Evolutionary conservation across 140 eudicot species (phyloP), one percentile per base, ranked within the genome.

Genomic region (Oenanthe javanica): DNA sequence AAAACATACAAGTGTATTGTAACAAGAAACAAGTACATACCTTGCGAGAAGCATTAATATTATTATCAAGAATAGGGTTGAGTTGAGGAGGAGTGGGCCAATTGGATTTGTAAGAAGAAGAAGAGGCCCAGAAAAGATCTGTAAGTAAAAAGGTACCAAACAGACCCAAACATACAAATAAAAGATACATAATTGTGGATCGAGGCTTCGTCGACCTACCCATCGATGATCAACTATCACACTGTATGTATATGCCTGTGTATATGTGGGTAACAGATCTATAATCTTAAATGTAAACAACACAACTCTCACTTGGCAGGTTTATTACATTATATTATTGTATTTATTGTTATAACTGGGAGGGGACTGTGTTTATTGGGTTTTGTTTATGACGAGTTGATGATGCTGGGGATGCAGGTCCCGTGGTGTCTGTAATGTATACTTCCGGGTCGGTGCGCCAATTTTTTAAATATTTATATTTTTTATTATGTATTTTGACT

Each of bases 111-210:
- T 25, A 79, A 25, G 84, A 23, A 25, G 84, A 23, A 31, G 88
- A 75, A 19, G 86, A 85, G 49, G 89, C 87, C 89, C 93, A 83
- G 38, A 86, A 38, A 51, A 87, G 82, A 82, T 89, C 82, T 47
- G 84, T 81, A 55, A 87, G 40, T 7, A 89, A 47, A 19, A 85
- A 88, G 43, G 81, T 84, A 46, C 80, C 92, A 79, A 91, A 50
- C 31, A 87, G 78, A 45, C 71, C 69, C 38, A 74, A 9, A 77
- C 91, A 84, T 47, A 86, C 25, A 12, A 91, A 82, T 16, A 85
- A 84, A 3, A 88, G 78, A 42, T 31, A 71, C 51, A 71, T 6
- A 75, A 80, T 86, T 38, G 82, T 66, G 40, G 88, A 78, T 82
- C 71, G 81, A 47, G 84, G 87, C 83, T 88, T 88, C 38, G 84